Base-by-base conservation (phyloP, 805 yeast genomes). In the Candida germanica region DNA sequence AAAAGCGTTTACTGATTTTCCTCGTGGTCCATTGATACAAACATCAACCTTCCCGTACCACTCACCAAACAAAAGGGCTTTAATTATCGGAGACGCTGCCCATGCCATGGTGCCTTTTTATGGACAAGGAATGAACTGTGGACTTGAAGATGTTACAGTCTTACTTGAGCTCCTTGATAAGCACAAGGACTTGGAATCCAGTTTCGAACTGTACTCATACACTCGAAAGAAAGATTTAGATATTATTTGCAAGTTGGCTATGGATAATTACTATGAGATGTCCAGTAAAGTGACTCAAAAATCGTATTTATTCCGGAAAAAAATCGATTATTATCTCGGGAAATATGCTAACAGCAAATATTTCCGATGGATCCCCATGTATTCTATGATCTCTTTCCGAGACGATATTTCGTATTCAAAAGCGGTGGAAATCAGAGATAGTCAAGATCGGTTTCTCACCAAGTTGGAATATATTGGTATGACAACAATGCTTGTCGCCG, bases 101-200 rank as follows among this genome's bases (percentile, higher is more conserved):
- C 97, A 89, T 61, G 79, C 93, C 19, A 89, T 88, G 96, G 97
- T 89, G 5, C 97, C 97, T n/a, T 89, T 89, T 58, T 89, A 88
- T 54, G 97, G 97, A 7, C 97, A 89, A 58, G 97, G 97, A 4
- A 83, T 89, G 91, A 89, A 89, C 58, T 86, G 95, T 54, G 97
- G 97, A 1, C 83, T 89, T 56, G 97, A 89, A 59, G 97, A 91
- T 49, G 89, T 89, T 15, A 66, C 79, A 39, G 77, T 80, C 1
- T 61, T 89, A 35, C 63, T 83, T 62, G 69, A 74, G 29, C 53
- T 80, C 17, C 48, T 65, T 9, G 69, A 60, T 17, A 21, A 29
- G 6, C 40, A 58, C 3, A 63, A 56, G 14, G 63, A 75, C 39
- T 64, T 79, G 19, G 51, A 51, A 1, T 44, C 42, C 8, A 81